Evolutionary conservation across 1,284 basidiomycete genomes (phyloP).

Genomic region (Tilletia caries): DNA sequence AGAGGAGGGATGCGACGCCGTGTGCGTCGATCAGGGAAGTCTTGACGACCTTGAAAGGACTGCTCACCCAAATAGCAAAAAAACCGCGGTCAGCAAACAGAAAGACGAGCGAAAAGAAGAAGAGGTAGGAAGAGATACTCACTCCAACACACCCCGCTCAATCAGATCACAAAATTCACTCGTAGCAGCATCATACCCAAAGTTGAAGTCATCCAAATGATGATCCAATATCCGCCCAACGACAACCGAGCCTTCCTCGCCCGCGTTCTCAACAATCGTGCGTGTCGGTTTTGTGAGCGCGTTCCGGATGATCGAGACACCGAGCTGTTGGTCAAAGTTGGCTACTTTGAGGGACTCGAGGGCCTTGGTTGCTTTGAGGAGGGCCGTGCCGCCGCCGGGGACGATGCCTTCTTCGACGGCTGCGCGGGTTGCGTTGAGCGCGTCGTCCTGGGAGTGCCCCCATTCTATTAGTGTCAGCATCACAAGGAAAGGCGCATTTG

Average conservation of each 20-base stretch:
- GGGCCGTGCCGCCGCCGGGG: conserved; percentile 80
- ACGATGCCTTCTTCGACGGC: conserved; percentile 98
- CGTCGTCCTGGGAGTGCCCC: conserved; percentile 75
- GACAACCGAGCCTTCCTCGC: conserved; percentile 89
- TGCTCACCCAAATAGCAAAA: neutral
- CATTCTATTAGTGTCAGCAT: neutral
- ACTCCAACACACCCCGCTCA: conserved; percentile 79
- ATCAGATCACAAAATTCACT: conserved; percentile 95
- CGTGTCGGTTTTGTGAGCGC: conserved; percentile 75
- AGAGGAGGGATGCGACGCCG: conserved; percentile 77
- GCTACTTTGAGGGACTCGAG: conserved; percentile 73
- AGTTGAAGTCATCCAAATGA: conserved; percentile 45
- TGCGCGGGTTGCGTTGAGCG: conserved; percentile 91
- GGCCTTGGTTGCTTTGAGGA: conserved; percentile 80
- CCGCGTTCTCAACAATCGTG: conserved; percentile 89
- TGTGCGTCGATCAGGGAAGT: conserved; percentile 45
- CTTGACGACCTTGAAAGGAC: conserved; percentile 49
- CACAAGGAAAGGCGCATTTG: neutral
- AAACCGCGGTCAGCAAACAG: neutral
- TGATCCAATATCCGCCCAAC: conserved; percentile 65
- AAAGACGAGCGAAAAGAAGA: no score
- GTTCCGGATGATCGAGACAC: conserved; percentile 85
- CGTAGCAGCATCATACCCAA: conserved; percentile 84
- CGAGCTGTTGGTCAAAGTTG: conserved; percentile 98
- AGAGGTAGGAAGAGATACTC: no score